Evolutionary conservation across 805 yeast species (phyloP).

Genomic region (Torulaspora franciscae): DNA sequence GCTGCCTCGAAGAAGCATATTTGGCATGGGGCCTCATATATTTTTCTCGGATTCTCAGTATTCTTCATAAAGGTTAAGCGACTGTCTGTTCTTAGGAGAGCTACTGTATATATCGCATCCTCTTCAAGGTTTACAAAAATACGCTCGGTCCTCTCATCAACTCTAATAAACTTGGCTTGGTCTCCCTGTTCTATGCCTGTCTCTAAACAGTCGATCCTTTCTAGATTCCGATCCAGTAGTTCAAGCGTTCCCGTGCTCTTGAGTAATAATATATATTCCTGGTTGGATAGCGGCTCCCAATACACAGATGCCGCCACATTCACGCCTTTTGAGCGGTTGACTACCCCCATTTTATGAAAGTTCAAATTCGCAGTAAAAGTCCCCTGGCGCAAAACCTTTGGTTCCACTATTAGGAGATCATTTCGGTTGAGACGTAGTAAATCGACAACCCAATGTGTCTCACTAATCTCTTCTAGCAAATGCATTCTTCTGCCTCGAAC

Average conservation of each 20-base stretch:
- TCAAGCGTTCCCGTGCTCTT: conserved; percentile 22
- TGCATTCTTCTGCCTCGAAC: background rate
- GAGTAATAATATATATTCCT: conserved; percentile 18
- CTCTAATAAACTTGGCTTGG: conserved; percentile 3
- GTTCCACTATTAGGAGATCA: conserved; percentile 9
- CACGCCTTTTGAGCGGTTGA: background rate
- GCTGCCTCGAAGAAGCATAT: conserved; percentile 14
- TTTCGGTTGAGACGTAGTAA: conserved; percentile 1
- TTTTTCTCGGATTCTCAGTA: conserved; percentile 2
- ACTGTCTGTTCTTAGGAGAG: conserved; percentile 4
- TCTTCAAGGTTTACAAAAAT: conserved; percentile 15
- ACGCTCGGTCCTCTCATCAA: conserved; percentile 13
- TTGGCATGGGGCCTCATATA: conserved; percentile 9
- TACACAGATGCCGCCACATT: conserved; percentile 15
- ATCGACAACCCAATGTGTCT: conserved; percentile 7
- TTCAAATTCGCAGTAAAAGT: background rate
- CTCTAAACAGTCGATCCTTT: conserved; percentile 14
- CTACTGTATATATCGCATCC: conserved; percentile 12
- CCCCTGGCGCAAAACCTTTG: conserved; percentile 7
- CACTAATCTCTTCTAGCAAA: conserved; percentile 2
- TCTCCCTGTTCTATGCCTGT: conserved; percentile 9
- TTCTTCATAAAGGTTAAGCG: conserved; percentile 11
- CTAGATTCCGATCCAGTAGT: conserved; percentile 9
- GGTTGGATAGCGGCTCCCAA: conserved; percentile 12
- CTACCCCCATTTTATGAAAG: conserved; percentile 5